Evolutionary conservation across 257 asterid genomes (phyloP).

Genomic region (Eustoma russellianum): DNA sequence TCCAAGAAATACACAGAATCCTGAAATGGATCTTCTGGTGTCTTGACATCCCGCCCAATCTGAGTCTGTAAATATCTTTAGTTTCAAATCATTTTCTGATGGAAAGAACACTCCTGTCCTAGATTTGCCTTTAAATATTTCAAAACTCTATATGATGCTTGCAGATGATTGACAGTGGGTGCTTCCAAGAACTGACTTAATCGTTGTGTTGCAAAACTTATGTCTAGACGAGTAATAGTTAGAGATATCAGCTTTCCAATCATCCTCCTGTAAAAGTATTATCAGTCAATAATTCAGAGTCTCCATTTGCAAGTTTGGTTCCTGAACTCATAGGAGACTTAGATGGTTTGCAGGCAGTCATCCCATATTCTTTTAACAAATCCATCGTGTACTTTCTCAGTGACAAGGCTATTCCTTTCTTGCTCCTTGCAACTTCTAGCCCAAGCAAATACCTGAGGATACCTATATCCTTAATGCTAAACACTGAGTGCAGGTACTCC

Average conservation of each 20-base stretch:
- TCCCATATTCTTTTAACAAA: too few relatives aligned
- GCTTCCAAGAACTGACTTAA: neutral
- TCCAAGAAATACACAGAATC: neutral
- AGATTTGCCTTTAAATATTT: neutral
- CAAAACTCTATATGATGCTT: neutral
- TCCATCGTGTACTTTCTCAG: too few relatives aligned
- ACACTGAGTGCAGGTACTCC: too few relatives aligned
- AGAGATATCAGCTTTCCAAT: neutral
- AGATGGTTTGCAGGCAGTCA: too few relatives aligned
- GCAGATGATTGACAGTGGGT: neutral
- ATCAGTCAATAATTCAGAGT: too few relatives aligned
- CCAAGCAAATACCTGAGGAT: too few relatives aligned
- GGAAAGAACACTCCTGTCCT: neutral
- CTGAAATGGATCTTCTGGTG: neutral
- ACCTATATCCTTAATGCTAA: too few relatives aligned
- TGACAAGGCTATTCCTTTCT: too few relatives aligned
- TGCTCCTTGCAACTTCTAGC: too few relatives aligned
- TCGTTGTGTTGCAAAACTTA: neutral
- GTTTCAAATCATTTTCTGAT: neutral
- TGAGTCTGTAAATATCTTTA: neutral
- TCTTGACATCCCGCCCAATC: neutral
- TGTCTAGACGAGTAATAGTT: neutral
- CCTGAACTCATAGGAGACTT: too few relatives aligned
- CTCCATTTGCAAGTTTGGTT: too few relatives aligned
- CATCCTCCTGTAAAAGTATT: too few relatives aligned